Evolutionary conservation across 148 eudicot species (phyloP), one percentile per base, ranked within the genome.

Genomic region (Silene uniflora): DNA sequence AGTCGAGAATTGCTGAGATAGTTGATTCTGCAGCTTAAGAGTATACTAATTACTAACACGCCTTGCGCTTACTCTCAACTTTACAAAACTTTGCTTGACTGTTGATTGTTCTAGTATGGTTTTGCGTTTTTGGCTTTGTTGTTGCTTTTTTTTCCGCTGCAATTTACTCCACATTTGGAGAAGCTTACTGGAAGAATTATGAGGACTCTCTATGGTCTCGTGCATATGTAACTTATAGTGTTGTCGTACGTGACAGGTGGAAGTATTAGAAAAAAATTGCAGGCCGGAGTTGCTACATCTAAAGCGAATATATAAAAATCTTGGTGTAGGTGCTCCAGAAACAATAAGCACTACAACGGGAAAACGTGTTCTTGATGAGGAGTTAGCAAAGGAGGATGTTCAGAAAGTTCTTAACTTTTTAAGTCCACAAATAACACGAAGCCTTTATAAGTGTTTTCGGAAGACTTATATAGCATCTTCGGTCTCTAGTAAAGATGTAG

Each of bases 371-470:
- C 76, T 62, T 44, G 71, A 75, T 62, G 77, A 64, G 60, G 76
- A 73, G 12, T 82, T 78, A 67, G 63, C 75, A 70, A 78, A 82
- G 75, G 76, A 79, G 73, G 72, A 83, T 78, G 68, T 79, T 49
- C 75, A 78, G 74, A 84, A 80, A 73, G 80, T 83, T 74, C 69
- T 85, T 63, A 78, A 49, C 77, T 19, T 75, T 70, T 69, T 84
- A 63, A 80, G 85, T 76, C 89, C 89, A 19, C 78, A 76, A 60
- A 78, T 81, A 68, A 85, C 80, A 75, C 76, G 67, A 72, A 81
- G 78, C 49, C 85, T 91, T 72, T 32, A 88, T 72, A 79, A 82
- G 77, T 94, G 98, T 80, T 80, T 94, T 69, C 77, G 79, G 76
- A 83, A 82, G 69, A 85, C 86, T 67, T 69, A 80, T 75, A 72